Evolutionary conservation across 2,329 filamentous ascomycete genomes (phyloP), one percentile per base, ranked within the genome.

Genomic region (Dactylellina cionopaga): DNA sequence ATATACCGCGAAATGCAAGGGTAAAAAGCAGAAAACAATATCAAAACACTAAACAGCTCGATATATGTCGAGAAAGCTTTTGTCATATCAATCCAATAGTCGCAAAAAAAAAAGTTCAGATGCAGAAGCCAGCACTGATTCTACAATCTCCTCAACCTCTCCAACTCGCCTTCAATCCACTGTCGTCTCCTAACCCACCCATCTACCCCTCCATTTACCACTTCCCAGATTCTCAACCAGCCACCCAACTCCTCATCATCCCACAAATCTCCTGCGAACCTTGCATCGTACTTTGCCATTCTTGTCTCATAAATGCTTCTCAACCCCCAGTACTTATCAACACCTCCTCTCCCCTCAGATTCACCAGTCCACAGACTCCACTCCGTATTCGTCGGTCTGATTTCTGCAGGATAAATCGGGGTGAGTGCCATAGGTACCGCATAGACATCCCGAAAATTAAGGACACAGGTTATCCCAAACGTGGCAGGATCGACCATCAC

Each of bases 261-360:
- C 68, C 68, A 72, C 7, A 72, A 17, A 41, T 72, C 68, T 17
- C 68, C 60, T 1, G 68, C 68, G 27, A 72, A 72, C 5, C 68
- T 46, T 7, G 60, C 60, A 37, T 72, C 59, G 58, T 72, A 72
- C 33, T 72, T 72, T 15, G 68, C 68, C 68, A 72, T 64, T 11
- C 68, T 56, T n/a, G 68, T 65, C 35, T 72, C 68, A 24, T 72
- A 72, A 5, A 72, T 65, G 41, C 68, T 59, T 25, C 68, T 49
- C 19, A 64, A n/a, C 2, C 68, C 68, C 58, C 58, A 72, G 22
- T 72, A 58, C 27, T 49, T 55, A 49, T 72, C 68, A 2, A 72
- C 56, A 1, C 58, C 51, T 5, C 51, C 52, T 43, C 22, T 62
- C 22, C 54, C 49, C 10, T 58, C 46, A 7, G 27, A 22, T 5